Percentiles rank a stretch among this genome's conserved stretches.
These are phyloP conservation scores for Stemphylium vesicarium DNA, from an alignment of 2,329 filamentous ascomycete species.

Conservation along the genomic window DNA sequence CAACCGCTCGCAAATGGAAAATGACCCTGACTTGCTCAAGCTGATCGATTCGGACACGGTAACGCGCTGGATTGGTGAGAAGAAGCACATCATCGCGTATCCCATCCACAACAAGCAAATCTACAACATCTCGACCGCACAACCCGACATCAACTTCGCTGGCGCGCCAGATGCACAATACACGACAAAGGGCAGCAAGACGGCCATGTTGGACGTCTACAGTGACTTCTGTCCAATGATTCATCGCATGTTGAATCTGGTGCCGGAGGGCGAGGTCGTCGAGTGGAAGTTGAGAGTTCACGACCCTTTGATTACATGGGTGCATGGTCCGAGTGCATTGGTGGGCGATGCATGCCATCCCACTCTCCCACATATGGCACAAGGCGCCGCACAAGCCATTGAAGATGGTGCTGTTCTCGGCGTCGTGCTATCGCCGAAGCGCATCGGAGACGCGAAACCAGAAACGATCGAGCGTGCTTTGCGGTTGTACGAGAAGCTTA, in stretches of 20 bases:
- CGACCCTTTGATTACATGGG: constrained; percentile 67
- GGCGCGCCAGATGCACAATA: constrained; percentile 64
- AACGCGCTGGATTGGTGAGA: constrained; percentile 77
- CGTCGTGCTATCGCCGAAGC: constrained; percentile 58
- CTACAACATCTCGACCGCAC: constrained; percentile 70
- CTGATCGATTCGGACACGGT: constrained; percentile 72
- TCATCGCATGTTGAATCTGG: constrained; percentile 65
- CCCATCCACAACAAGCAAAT: constrained; percentile 71
- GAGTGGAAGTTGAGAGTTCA: constrained; percentile 71
- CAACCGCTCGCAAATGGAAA: constrained; percentile 68
- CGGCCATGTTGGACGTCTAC: constrained; percentile 66
- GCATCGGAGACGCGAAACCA: constrained; percentile 50
- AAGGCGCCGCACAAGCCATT: constrained; percentile 70
- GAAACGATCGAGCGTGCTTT: constrained; percentile 60
- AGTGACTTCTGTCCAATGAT: constrained; percentile 67
- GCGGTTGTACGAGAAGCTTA: constrained; percentile 62
- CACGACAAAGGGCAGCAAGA: constrained; percentile 67
- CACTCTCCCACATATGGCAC: constrained; percentile 67
- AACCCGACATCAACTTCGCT: constrained; percentile 66
- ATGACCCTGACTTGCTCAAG: constrained; percentile 70
- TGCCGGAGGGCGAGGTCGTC: constrained; percentile 69
- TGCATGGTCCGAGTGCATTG: constrained; percentile 59
- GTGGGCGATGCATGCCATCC: constrained; percentile 68
- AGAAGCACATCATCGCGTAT: constrained; percentile 79
- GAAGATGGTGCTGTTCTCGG: constrained; percentile 66